phyloP scores from a whole-genome alignment of 805 yeast species.

The Ogataea nonfermentans region DNA sequence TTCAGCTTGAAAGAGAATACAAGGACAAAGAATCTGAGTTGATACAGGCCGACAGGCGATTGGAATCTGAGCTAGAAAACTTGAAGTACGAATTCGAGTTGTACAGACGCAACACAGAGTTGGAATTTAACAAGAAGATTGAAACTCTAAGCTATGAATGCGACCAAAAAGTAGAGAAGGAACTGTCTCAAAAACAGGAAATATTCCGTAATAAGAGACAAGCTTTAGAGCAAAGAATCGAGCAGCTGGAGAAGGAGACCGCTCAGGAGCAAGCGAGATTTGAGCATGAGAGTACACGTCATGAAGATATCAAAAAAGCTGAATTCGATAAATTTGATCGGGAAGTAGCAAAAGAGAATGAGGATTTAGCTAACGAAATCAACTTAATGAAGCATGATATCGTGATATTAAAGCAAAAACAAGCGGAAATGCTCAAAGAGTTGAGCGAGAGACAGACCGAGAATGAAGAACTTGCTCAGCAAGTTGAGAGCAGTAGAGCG shows the following conservation, averaged over 20 bases:
- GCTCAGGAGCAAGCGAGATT: not conserved
- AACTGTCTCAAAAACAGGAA: constrained; percentile 36
- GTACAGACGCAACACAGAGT: constrained; percentile 32
- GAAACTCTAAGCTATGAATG: constrained; percentile 18
- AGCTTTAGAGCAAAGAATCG: constrained; percentile 1
- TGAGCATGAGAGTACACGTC: not conserved
- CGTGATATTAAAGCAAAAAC: not conserved
- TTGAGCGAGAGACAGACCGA: not conserved
- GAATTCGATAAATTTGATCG: constrained; percentile 6
- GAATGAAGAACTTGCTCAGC: not conserved
- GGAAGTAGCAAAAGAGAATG: constrained; percentile 2
- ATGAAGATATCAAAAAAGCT: not conserved
- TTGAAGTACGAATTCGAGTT: constrained; percentile 37
- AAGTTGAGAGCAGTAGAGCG: constrained; percentile 2
- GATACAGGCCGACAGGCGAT: constrained; percentile 20
- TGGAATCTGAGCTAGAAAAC: constrained; percentile 28
- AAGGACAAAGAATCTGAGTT: constrained; percentile 34
- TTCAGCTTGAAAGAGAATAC: constrained; percentile 19
- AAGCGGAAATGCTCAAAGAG: not conserved
- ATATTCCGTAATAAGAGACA: not conserved
- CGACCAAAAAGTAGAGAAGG: constrained; percentile 34
- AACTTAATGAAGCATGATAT: not conserved
- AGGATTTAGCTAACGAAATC: constrained; percentile 1
- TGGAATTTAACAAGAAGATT: constrained; percentile 32
- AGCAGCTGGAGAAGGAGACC: not conserved